Evolutionary conservation across 306 rosid genomes (phyloP), one percentile per base, ranked within the genome.

Genomic region (Vigna reflexopilosa): DNA sequence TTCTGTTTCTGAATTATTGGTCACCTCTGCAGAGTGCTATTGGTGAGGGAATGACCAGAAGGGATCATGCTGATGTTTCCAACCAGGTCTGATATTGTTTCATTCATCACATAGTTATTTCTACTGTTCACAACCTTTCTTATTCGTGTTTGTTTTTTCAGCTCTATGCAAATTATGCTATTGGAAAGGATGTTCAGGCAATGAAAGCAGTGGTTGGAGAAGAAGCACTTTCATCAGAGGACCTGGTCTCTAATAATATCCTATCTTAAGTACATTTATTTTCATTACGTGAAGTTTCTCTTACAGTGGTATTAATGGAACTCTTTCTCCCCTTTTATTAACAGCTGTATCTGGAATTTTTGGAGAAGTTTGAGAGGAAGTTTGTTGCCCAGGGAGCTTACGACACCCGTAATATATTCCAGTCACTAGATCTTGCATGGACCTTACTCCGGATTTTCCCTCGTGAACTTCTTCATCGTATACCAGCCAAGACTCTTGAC

Each of bases 161-260:
- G 99, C 92, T 96, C 40, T 96, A 96, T 88, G 99, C 99, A 84
- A 96, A 96, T 83, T 96, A 96, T 87, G 99, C 99, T 71, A 96
- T 96, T 75, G 99, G 99, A 80, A 96, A 96, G 91, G 99, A 96
- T 83, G 99, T 96, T 75, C 99, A 96, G 81, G 98, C 99, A 76
- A 96, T 96, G 99, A 96, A 96, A 89, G 99, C 98, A 56, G 99
- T 96, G 83, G 99, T 96, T 1, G 99, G 99, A 90, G 99, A 96
- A 87, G 99, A 96, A 90, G 99, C 99, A 48, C 99, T 96, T 73
- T 96, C 99, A 68, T 96, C 98, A 0, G 99, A 96, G 89, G 99
- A 96, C 81, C 79, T 96, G 99, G 99, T 95, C 76, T 82, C 80
- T 70, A 68, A 54, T 75, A 73, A 36, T 49, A 68, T 62, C 66